Evolutionary conservation across 169 alveolate genomes (phyloP).

Genomic region (Plasmodium ovale): DNA sequence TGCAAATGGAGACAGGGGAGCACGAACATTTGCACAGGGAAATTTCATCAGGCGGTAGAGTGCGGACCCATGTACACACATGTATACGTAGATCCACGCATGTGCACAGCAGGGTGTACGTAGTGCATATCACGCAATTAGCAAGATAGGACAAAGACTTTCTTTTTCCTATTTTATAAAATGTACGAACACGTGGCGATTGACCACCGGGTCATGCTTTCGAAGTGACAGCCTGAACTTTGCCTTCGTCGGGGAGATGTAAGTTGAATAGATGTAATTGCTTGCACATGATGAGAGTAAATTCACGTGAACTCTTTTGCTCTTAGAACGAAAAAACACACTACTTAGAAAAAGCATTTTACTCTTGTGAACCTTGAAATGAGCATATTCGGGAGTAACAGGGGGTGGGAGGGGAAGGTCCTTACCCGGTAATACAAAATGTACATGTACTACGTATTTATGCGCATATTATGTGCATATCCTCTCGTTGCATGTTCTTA

Average conservation of each 20-base stretch:
- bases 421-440: background rate
- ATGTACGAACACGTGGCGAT: slow-evolving; percentile 87
- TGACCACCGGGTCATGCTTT: slow-evolving; percentile 88
- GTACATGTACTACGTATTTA: background rate
- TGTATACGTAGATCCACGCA: background rate
- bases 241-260: slow-evolving; percentile 86
- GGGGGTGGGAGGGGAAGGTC: background rate
- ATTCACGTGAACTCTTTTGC: slow-evolving; percentile 88
- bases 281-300: slow-evolving; percentile 87
- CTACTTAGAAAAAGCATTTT: slow-evolving; percentile 84
- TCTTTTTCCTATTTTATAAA: background rate
- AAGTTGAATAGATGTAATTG: slow-evolving; percentile 86
- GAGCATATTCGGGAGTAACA: background rate
- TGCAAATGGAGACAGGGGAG: slow-evolving; percentile 2
- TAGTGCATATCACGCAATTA: background rate
- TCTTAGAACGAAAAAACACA: slow-evolving; percentile 82
- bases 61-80: background rate
- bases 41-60: no score
- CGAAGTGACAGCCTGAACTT: slow-evolving; percentile 86
- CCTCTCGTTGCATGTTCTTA: background rate
- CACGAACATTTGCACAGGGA: background rate
- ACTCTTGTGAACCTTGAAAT: background rate
- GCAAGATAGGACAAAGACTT: background rate
- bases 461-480: background rate
- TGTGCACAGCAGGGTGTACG: background rate